Evolutionary conservation across 1,284 basidiomycete species (phyloP), one percentile per base, ranked within the genome.

Genomic region (Earliella scabrosa): DNA sequence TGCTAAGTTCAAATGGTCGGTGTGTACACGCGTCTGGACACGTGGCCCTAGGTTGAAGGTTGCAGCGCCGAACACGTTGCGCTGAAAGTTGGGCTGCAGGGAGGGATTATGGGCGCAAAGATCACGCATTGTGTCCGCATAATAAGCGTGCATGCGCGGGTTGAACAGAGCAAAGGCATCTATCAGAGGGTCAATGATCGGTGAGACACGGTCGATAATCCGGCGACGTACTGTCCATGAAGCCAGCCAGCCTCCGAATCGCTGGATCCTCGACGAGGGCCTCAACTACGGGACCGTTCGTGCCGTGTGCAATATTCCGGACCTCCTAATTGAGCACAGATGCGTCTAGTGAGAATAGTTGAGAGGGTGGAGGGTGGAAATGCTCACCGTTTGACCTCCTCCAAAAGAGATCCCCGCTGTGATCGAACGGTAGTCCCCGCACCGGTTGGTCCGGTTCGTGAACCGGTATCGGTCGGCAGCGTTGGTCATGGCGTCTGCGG

Each of bases 1-100:
- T 0, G 66, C 45, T 1, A 55, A 36, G 56, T 72, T 71, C 9
- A 38, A 41, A 16, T 38, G 5, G 49, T 72, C 70, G 18, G 46
- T 32, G 51, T 70, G 65, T 1, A 20, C 21, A 8, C 16, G 26
- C 1, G 63, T 58, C 18, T 38, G 14, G 1, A 54, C 55, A 8
- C 54, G 20, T 9, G 46, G 60, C 14, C 61, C 68, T 23, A 64
- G 56, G 54, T 70, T 70, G 61, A 66, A 53, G 0, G 68, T 59
- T 1, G 41, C 35, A 2, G 53, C 27, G 3, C 57, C 50, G 21
- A 52, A 56, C 29, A 59, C 56, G 29, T 35, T 59, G 23, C 59
- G 48, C 0, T 11, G 4, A 39, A 46, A 54, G 45, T 21, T 24
- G 32, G 7, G 46, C 18, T 34, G 31, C 20, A 63, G 50, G 26